Evolutionary conservation across 148 eudicot species (phyloP).

Genomic region (Selenicereus undatus): DNA sequence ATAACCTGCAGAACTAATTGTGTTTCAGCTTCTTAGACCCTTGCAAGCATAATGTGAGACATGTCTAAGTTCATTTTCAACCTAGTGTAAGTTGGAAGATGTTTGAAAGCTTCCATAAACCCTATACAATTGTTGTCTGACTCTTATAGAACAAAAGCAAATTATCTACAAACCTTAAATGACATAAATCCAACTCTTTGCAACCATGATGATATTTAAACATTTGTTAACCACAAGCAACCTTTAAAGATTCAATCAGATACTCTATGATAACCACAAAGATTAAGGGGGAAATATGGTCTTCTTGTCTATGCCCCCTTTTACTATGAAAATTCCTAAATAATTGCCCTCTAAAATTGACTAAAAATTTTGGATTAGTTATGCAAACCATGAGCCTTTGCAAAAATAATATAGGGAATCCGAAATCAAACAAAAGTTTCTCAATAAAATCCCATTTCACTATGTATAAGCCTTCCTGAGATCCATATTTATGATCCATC

Average conservation of each 20-base stretch:
- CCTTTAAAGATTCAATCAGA: neutral
- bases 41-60: neutral
- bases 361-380: neutral
- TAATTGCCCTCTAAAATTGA: neutral
- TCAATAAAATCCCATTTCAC: neutral
- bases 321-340: neutral
- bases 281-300: neutral
- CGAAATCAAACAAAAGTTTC: neutral
- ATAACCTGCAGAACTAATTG: neutral
- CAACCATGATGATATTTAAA: neutral
- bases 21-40: neutral
- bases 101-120: neutral
- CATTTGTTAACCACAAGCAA: neutral
- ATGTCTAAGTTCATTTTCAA: neutral
- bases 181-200: neutral
- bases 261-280: neutral
- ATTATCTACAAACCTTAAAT: neutral
- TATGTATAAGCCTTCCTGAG: neutral
- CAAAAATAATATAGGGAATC: neutral
- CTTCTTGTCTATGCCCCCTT: neutral
- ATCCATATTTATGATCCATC: neutral
- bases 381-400: neutral
- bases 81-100: neutral
- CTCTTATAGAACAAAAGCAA: neutral
- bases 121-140: neutral